Percentiles rank a stretch among this genome's conserved stretches.
These are phyloP conservation scores for Exophiala oligosperma DNA, from an alignment of 2,329 filamentous ascomycete species.

Conservation along the genomic window DNA sequence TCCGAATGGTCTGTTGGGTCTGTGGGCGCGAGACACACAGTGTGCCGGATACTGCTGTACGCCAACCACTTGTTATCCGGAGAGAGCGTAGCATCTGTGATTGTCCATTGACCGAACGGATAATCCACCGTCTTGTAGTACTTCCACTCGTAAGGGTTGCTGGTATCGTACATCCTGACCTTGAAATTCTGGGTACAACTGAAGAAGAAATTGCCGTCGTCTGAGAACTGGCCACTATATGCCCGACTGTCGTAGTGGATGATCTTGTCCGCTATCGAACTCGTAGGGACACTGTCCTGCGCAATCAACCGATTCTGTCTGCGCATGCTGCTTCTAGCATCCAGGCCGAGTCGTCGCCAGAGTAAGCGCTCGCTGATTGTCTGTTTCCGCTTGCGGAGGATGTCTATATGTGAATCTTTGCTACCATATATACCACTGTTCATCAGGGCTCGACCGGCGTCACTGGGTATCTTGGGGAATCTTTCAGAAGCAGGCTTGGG, in stretches of 20 bases:
- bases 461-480: slow-evolving; percentile 83
- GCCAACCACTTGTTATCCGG: slow-evolving; percentile 91
- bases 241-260: slow-evolving; percentile 84
- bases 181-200: slow-evolving; percentile 88
- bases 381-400: slow-evolving; percentile 56
- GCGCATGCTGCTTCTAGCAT: slow-evolving; percentile 58
- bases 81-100: slow-evolving; percentile 88
- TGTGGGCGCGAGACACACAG: slow-evolving; percentile 83
- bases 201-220: slow-evolving; percentile 97
- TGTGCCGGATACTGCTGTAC: slow-evolving; percentile 82
- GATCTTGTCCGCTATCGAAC: slow-evolving; percentile 72
- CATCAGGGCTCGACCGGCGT: slow-evolving; percentile 77
- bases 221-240: slow-evolving; percentile 94
- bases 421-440: slow-evolving; percentile 75
- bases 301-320: slow-evolving; percentile 66
- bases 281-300: slow-evolving; percentile 74
- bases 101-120: slow-evolving; percentile 88
- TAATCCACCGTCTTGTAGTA: slow-evolving; percentile 90
- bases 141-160: slow-evolving; percentile 91
- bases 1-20: slow-evolving; percentile 80
- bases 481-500: slow-evolving; percentile 47
- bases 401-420: slow-evolving; percentile 58
- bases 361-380: slow-evolving; percentile 69
- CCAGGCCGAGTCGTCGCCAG: slow-evolving; percentile 72
- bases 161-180: slow-evolving; percentile 96